Evolutionary conservation across 306 rosid genomes (phyloP), one percentile per base, ranked within the genome.

Genomic region (Boehmeria nivea): DNA sequence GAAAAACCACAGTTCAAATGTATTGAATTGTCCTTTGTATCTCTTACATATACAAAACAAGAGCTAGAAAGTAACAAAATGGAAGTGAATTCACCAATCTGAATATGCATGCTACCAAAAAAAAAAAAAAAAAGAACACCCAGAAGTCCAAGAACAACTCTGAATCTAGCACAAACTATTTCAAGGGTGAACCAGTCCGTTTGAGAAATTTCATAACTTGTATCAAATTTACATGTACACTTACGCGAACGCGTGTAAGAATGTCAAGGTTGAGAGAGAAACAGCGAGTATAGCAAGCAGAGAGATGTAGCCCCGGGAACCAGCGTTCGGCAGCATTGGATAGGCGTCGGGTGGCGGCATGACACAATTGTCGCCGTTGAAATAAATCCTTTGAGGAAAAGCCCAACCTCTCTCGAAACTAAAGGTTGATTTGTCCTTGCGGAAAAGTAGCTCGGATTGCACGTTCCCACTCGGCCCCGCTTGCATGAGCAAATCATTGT

Each of bases 401-500:
- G 88, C 97, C 97, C 97, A 89, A 39, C 94, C 97, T 60, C 86
- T 81, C 8, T 77, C 95, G 21, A 89, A 83, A 48, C 90, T 83
- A 58, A 89, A 89, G 48, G 76, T 73, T 3, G 89, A 68, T 60
- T 65, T 65, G 28, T 81, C 87, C 64, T 89, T 89, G 20, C 36
- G 74, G 60, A 86, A 85, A 23, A 89, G 86, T 52, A 90, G 65
- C 77, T 90, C 97, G 2, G 95, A 83, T 59, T 90, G 97, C 43
- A 78, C 97, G 61, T 90, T 90, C 22, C 97, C 97, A 7, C 8
- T 3, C 18, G 74, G 78, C 26, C 94, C 94, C 9, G 97, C 89
- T 73, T 83, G 78, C 77, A 65, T 72, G 52, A 90, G 97, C 9
- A 90, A 65, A 74, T 90, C 97, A 17, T 90, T 83, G 76, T 79